Evolutionary conservation across 805 yeast species (phyloP).

Genomic region (Candida broadrunensis): DNA sequence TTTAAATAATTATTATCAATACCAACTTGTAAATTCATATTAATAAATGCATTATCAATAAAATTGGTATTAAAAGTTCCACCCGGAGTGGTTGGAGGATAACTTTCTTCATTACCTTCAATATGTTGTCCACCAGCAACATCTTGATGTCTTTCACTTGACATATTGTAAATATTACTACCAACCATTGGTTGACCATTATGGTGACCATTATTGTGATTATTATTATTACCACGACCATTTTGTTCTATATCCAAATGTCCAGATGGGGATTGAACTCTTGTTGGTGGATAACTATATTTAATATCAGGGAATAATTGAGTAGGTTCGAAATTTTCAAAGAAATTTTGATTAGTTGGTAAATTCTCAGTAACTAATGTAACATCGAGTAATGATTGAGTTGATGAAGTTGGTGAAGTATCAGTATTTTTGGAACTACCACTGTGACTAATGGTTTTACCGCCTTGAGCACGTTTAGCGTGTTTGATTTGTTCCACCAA

Average conservation of each 20-base stretch:
- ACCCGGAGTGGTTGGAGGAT: constrained; percentile 21
- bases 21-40: constrained; percentile 41
- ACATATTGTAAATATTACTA: background rate
- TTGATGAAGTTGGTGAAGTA: constrained; percentile 33
- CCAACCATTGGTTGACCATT: background rate
- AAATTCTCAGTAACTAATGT: constrained; percentile 52
- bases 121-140: background rate
- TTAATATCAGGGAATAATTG: constrained; percentile 49
- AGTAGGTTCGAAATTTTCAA: constrained; percentile 55
- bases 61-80: constrained; percentile 32
- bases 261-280: constrained; percentile 33
- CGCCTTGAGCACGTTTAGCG: background rate
- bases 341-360: constrained; percentile 43
- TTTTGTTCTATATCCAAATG: constrained; percentile 1
- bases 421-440: constrained; percentile 11
- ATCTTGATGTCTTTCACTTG: too few species aligned
- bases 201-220: too few species aligned
- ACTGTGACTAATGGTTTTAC: constrained; percentile 2
- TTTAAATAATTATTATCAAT: constrained; percentile 20
- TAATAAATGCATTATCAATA: constrained; percentile 38
- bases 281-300: constrained; percentile 32
- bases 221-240: background rate
- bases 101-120: constrained; percentile 1
- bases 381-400: constrained; percentile 48
- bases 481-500: constrained; percentile 31